Base-by-base conservation (phyloP, 345 rosid species). In the Geranium brycei region DNA sequence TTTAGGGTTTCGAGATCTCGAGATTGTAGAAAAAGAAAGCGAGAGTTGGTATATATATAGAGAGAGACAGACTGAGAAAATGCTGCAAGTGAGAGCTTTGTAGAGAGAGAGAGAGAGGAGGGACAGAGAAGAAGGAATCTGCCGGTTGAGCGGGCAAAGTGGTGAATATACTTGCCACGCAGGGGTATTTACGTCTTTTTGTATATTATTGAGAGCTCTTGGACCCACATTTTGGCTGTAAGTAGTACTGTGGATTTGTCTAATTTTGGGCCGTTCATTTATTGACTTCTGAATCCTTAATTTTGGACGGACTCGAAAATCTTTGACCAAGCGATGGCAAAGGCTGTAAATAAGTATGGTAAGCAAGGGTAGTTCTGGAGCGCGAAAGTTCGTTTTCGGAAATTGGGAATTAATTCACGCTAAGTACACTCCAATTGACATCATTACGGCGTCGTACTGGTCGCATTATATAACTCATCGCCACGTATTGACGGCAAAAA, bases 1-100 rank as follows among this genome's bases (percentile, higher is more conserved):
- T 63, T 23, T 63, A 69, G 72, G 71, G 67, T 40, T 69, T 63
- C 66, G 66, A 41, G 51, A 58, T 58, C 57, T 47, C 65, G 57
- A 19, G 47, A 57, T 19, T 23, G 59, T 0, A n/a, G 59, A n/a
- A 3, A 57, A 13, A 57, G 59, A 57, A 57, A 16, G 18, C 59
- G 19, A 17, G 19, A 57, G 19, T 57, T 57, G 16, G n/a, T 57
- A 40, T 35, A 38, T 5, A 31, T 17, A 41, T 23, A 57, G 61
- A 1, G 16, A 17, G 57, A n/a, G 57, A 40, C 18, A 35, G 58
- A 51, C 17, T 7, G 59, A 53, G 58, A 35, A 28, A 59, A 28
- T 3, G 35, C 62, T 59, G 62, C 32, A 59, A 59, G 32, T 59
- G 62, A 59, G 19, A 62, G 61, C 12, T 23, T 23, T 23, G n/a